Conservation (phyloP, 257 asterid genomes). For the Nyctanthes arbortristis region DNA sequence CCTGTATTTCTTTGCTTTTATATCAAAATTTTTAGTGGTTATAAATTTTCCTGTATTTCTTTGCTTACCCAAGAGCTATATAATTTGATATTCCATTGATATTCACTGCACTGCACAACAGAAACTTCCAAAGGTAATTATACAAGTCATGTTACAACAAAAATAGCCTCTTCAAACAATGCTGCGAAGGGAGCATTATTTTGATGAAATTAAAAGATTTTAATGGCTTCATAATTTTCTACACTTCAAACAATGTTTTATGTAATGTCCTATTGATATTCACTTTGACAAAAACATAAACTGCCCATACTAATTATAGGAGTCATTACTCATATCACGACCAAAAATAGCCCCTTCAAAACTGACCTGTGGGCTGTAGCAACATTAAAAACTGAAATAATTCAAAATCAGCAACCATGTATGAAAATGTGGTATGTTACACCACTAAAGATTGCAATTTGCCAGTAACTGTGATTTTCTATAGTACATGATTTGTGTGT, state of each 20-base stretch:
- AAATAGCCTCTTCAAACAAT: neutral
- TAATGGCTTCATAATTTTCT: no score
- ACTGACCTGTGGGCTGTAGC: constrained; percentile 2
- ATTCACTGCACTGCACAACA: neutral
- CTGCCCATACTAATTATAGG: neutral
- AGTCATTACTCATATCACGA: neutral
- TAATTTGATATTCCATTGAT: neutral
- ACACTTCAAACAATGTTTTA: no score
- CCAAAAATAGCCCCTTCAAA: constrained; percentile 3
- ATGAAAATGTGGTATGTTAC: neutral
- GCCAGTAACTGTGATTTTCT: no score
- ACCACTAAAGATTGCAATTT: constrained; percentile 16
- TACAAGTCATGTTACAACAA: neutral
- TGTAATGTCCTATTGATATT: neutral
- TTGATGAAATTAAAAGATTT: no score
- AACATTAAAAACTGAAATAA: neutral
- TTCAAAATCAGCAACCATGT: neutral
- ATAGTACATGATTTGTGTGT: neutral
- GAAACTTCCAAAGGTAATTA: neutral
- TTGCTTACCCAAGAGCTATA: neutral
- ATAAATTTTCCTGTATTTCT: neutral
- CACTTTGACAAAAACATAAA: neutral
- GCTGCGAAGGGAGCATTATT: no score
- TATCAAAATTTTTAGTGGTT: neutral
- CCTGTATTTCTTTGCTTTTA: neutral